These are phyloP conservation scores for Cladosporium velox DNA, from an alignment of 2,329 filamentous ascomycete genomes.

Conservation along the genomic window DNA sequence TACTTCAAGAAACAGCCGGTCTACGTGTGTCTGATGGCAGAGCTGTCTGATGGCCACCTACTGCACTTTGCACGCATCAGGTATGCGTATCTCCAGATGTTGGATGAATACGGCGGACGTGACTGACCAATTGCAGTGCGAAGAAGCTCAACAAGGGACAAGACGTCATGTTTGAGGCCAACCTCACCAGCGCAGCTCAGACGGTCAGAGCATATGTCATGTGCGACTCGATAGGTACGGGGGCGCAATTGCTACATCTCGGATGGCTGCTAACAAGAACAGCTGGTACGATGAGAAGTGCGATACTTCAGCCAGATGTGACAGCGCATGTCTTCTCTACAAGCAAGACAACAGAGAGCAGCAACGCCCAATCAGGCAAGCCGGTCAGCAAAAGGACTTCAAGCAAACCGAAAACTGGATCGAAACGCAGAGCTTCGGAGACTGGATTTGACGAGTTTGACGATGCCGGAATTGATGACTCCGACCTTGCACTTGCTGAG, in stretches of 20 bases:
- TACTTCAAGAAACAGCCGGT: slow-evolving; percentile 66
- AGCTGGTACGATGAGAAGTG: slow-evolving; percentile 59
- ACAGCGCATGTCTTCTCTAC: slow-evolving; percentile 47
- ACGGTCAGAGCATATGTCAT: slow-evolving; percentile 69
- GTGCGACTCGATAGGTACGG: slow-evolving; percentile 77
- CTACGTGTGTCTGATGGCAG: slow-evolving; percentile 72
- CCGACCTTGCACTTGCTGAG: slow-evolving; percentile 52
- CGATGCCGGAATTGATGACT: slow-evolving; percentile 55
- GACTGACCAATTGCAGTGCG: slow-evolving; percentile 51
- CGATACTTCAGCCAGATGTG: slow-evolving; percentile 54
- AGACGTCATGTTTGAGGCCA: slow-evolving; percentile 61
- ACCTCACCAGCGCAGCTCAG: slow-evolving; percentile 57
- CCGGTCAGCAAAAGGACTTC: not conserved
- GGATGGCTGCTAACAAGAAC: slow-evolving; percentile 30
- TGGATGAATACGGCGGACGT: slow-evolving; percentile 31
- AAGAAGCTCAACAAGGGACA: slow-evolving; percentile 64
- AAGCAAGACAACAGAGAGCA: slow-evolving; percentile 26
- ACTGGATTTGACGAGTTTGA: slow-evolving; percentile 51
- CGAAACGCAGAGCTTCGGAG: slow-evolving; percentile 4
- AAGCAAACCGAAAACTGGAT: not conserved
- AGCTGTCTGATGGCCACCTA: slow-evolving; percentile 68
- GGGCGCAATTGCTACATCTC: slow-evolving; percentile 18
- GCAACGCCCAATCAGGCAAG: not conserved
- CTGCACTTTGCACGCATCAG: slow-evolving; percentile 67
- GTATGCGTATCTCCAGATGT: slow-evolving; percentile 39